These are phyloP conservation scores for Haberlea rhodopensis DNA, from an alignment of 257 asterid species.

Conservation along the genomic window DNA sequence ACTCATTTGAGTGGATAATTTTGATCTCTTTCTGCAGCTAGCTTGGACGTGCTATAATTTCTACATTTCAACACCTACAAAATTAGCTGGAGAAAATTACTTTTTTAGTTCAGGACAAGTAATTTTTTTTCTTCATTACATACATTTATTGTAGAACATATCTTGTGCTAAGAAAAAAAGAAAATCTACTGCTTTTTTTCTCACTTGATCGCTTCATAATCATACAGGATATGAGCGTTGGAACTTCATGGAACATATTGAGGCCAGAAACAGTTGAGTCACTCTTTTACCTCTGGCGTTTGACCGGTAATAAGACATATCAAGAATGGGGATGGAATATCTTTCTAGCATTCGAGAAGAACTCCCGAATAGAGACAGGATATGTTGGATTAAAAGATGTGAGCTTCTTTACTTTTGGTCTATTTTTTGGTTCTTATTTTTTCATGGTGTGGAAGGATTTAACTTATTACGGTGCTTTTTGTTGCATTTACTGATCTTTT, in stretches of 20 bases:
- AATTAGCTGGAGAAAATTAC: conserved; percentile 98
- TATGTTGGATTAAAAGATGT: conserved; percentile 98
- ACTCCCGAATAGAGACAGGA: conserved; percentile 84
- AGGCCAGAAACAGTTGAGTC: conserved; percentile 99
- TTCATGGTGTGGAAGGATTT: background rate
- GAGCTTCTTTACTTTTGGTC: conserved; percentile 36
- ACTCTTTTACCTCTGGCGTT: conserved; percentile 96
- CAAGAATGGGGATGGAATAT: conserved; percentile 99
- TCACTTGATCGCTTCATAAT: conserved; percentile 20
- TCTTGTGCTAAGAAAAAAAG: conserved; percentile 1
- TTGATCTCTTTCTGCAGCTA: conserved; percentile 54
- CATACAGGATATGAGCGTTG: conserved; percentile 89
- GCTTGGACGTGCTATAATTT: conserved; percentile 99
- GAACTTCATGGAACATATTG: conserved; percentile 98
- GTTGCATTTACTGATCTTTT: background rate
- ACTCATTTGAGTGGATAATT: conserved; percentile 23
- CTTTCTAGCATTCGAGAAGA: conserved; percentile 97
- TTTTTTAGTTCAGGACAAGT: conserved; percentile 84
- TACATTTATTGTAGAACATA: conserved; percentile 12
- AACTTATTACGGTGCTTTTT: conserved; percentile 5
- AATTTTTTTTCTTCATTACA: conserved; percentile 13
- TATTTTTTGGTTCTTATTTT: background rate
- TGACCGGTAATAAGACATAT: conserved; percentile 96
- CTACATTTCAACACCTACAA: conserved; percentile 94
- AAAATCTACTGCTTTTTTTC: background rate